Evolutionary conservation across 75 land plant species (phyloP), one percentile per base, ranked within the genome.

Genomic region (Sequoia sempervirens): DNA sequence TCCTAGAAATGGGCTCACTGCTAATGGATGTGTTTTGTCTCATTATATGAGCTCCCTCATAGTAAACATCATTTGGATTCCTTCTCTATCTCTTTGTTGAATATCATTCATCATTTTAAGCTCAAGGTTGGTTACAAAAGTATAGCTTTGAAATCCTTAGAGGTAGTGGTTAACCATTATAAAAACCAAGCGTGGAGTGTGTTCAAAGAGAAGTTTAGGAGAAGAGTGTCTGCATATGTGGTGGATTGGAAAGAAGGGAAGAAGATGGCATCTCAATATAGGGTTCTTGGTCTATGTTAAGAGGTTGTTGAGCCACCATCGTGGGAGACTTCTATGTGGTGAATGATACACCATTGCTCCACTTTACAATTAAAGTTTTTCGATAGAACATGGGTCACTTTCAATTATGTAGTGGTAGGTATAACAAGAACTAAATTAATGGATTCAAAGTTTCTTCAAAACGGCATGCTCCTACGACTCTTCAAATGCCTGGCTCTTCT

Each of bases 111-210:
- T 28, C 91, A 90, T 34, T 90, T 90, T 56, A 54, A 79, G 8
- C 84, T 90, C 43, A 83, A 84, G 61, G 83, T 68, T 5, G 90
- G 75, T 2, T 90, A 58, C 34, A 36, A 10, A n/a, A 83, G 53
- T 3, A 10, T 45, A 72, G 18, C 18, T 41, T 12, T 88, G 37
- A 54, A 50, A 50, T 58, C 87, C 3, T 17, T 7, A n/a, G 50
- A 47, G 81, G 90, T 72, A 10, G 90, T 86, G 45, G 84, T 90
- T 26, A 88, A 90, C 84, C 91, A 90, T 82, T 90, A 90, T 69
- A 90, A 88, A 75, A 88, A 83, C 64, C 91, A 90, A 61, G 90
- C 50, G n/a, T 90, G 91, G 91, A 80, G 72, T 32, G 91, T 84
- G 56, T 90, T 90, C 76, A 69, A 76, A 79, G 15, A 11, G 17